Base-by-base conservation (phyloP, 1,284 basidiomycete genomes). In the Apiotrichum gracile region DNA sequence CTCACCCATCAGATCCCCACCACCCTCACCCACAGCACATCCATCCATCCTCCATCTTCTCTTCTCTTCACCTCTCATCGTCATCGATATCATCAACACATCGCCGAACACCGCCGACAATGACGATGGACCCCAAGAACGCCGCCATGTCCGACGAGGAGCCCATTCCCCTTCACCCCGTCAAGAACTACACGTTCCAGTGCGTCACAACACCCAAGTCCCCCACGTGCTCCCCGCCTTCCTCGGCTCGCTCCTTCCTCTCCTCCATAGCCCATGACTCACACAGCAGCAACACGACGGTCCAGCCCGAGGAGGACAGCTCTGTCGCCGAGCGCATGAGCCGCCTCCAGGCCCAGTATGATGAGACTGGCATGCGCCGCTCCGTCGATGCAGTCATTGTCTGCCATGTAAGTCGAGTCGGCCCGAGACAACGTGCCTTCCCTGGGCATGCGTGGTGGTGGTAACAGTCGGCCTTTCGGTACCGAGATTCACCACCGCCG, bases 361-460 rank as follows among this genome's bases (percentile, higher is more conserved):
- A 92, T 70, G 90, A 96, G 74, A 91, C 87, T 70, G 94, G 91
- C 5, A 93, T 94, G 86, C 82, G 92, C 27, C 79, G 91, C 21
- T 93, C 91, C 0, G 91, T 96, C 12, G 94, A 98, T 69, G 94
- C 91, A n/a, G 86, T 97, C 57, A 82, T 98, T 31, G 86, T 97
- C 48, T 92, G 97, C 24, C 92, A 96, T 61, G 80, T 81, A 55
- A 73, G 80, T 58, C 17, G 10, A 22, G 41, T 8, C 21, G 33
- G 6, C 34, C 9, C 7, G 8, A n/a, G 14, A 6, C 19, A 5
- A 6, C 13, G 14, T 31, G 37, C n/a, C 37, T 38, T 38, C 37
- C 37, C 37, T 38, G 19, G 33, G 6, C n/a, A n/a, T n/a, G n/a
- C n/a, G n/a, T n/a, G n/a, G n/a, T n/a, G n/a, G n/a, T n/a, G n/a